Conservation (phyloP, 805 yeast genomes). For the Scheffersomyces stipitis region DNA sequence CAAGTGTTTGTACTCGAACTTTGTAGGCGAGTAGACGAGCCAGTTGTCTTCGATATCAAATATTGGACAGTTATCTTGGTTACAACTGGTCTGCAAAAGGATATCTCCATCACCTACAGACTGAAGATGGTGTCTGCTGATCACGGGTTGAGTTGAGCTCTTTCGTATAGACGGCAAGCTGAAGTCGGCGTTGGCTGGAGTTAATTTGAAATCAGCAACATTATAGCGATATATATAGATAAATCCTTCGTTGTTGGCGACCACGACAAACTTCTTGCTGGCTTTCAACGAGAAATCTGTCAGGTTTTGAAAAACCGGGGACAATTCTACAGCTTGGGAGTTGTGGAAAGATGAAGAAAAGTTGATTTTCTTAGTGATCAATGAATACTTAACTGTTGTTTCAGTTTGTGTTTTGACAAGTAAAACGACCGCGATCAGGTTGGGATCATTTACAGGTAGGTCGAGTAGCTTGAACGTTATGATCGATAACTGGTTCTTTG, state of each 20-base stretch:
- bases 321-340: not conserved
- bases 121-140: slow-evolving; percentile 7
- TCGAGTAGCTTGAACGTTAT: not conserved
- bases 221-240: slow-evolving; percentile 14
- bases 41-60: slow-evolving; percentile 51
- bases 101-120: slow-evolving; percentile 18
- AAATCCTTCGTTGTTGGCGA: slow-evolving; percentile 23
- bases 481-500: no score
- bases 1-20: slow-evolving; percentile 32
- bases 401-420: not conserved
- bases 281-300: slow-evolving; percentile 15
- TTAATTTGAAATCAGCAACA: not conserved
- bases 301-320: not conserved
- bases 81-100: slow-evolving; percentile 29
- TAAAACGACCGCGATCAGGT: not conserved
- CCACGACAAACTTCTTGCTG: slow-evolving; percentile 18
- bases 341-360: not conserved
- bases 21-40: slow-evolving; percentile 48
- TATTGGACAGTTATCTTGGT: slow-evolving; percentile 37
- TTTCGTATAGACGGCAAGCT: slow-evolving; percentile 18
- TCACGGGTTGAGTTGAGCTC: slow-evolving; percentile 20
- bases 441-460: not conserved
- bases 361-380: not conserved
- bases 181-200: slow-evolving; percentile 16
- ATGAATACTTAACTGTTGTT: not conserved